phyloP scores from a whole-genome alignment of 2,329 filamentous ascomycete species.

The Waltergamsia citrina region DNA sequence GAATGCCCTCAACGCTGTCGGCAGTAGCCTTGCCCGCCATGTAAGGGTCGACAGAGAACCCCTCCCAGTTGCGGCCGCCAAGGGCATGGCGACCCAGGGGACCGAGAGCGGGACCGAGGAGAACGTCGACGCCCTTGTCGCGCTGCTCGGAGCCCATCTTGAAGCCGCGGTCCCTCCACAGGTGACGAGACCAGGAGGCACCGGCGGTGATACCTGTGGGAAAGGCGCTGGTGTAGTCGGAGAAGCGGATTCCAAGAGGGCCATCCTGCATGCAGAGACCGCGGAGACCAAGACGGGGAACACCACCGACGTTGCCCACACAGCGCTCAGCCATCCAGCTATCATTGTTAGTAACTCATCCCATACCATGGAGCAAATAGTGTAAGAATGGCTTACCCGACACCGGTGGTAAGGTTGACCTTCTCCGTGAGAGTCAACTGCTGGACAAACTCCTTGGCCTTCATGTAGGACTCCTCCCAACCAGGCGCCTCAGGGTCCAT shows the following conservation, averaged over 20 bases:
- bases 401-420: slow-evolving; percentile 89
- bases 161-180: slow-evolving; percentile 46
- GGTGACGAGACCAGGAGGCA: slow-evolving; percentile 68
- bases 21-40: slow-evolving; percentile 64
- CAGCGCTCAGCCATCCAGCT: slow-evolving; percentile 53
- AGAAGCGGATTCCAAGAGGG: slow-evolving; percentile 67
- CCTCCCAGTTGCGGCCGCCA: slow-evolving; percentile 54
- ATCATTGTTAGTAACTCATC: not conserved
- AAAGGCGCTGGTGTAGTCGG: slow-evolving; percentile 77
- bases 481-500: slow-evolving; percentile 60
- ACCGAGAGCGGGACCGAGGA: slow-evolving; percentile 43
- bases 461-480: slow-evolving; percentile 68
- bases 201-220: slow-evolving; percentile 69
- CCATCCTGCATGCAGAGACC: slow-evolving; percentile 82
- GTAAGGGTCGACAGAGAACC: slow-evolving; percentile 62
- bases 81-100: slow-evolving; percentile 35
- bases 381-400: slow-evolving; percentile 50
- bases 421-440: slow-evolving; percentile 80
- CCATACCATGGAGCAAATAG: slow-evolving; percentile 19
- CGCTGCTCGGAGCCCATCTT: slow-evolving; percentile 53
- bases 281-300: slow-evolving; percentile 61
- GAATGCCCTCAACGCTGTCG: slow-evolving; percentile 69
- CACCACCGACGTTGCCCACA: slow-evolving; percentile 65
- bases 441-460: slow-evolving; percentile 71
- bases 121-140: slow-evolving; percentile 68